Evolutionary conservation across 768 basidiomycete genomes (phyloP), one percentile per base, ranked within the genome.

Genomic region (Russula dissimulans): DNA sequence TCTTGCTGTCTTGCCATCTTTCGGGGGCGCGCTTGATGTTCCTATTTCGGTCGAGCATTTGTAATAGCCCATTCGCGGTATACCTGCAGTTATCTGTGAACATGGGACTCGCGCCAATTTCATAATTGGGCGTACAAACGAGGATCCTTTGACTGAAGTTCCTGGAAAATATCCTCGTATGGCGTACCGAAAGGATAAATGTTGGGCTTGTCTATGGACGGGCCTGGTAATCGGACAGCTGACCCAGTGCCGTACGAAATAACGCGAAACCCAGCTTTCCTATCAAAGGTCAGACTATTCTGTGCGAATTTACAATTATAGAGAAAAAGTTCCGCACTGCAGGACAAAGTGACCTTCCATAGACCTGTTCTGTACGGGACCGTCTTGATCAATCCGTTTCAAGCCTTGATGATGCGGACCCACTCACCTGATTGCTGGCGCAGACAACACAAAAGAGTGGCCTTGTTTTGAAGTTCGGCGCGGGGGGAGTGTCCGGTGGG

Each of bases 281-380:
- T 97, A 72, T 55, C 56, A 62, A 56, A 34, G 22, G 61, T 43
- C 43, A 54, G 32, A 9, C 6, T 43, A 10, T 18, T n/a, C 9
- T 10, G 46, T 22, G 41, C 32, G 46, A 9, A 15, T 54, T 17
- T 18, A 41, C 48, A 41, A 51, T 26, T 26, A 26, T 26, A 26
- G 22, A 49, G 46, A 60, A 5, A 36, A 49, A 47, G 59, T 9
- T 49, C 81, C 92, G 76, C 65, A 97, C 93, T 86, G 75, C 54
- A 98, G 73, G 14, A 95, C 91, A 69, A 83, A 81, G 69, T 99
- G 97, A 0, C 92, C 97, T 74, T 98, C 97, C 97, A 99, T 99
- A 1, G 94, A 95, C 50, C 95, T 86, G 70, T 97, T 97, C 94
- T 97, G 53, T 58, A 60, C 50, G n/a, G 51, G 52, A 51, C 18